Base-by-base conservation (phyloP, 495 filamentous ascomycete species). In the Paragyromitra xinjiangensis region DNA sequence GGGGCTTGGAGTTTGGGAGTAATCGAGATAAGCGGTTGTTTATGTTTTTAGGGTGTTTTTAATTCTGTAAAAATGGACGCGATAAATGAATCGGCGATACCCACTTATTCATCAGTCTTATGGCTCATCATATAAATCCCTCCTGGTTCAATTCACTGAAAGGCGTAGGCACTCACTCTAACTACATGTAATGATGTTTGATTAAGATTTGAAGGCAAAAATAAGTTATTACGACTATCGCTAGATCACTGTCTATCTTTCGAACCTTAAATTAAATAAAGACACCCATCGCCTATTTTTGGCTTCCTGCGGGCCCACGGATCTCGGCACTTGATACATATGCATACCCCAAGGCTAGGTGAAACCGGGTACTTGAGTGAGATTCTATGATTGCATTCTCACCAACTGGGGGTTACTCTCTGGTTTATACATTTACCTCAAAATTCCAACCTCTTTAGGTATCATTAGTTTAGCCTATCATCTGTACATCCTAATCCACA, bases 1-100 rank as follows among this genome's bases (percentile, higher is more conserved):
- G 73, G 64, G 71, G 37, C 39, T 59, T 62, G 40, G 53, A 69
- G 51, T 40, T 64, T 72, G 67, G 73, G n/a, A n/a, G 45, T 65
- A 29, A 40, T 50, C 50, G 24, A 51, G 53, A 22, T 37, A 44
- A 62, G 40, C 6, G 56, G 29, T 50, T 71, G 59, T 22, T 22
- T 62, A 29, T 59, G 9, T 16, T 59, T 59, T 59, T 59, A 37
- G 29, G 6, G 26, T 34, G 26, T 34, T 59, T 37, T 7, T 11
- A n/a, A 61, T 37, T 61, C 26, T 61, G 56, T 61, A 61, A n/a
- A n/a, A 37, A 56, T 26, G 19, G 29, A 24, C 1, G 12, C 22
- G 4, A 29, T 29, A 29, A 29, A 29, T 3, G 14, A 45, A 48
- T 48, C 44, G 16, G 44, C 3, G 44, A 48, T 48, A 12, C 14